phyloP scores from a whole-genome alignment of 1,284 basidiomycete genomes.

The Pterulicium gracile region DNA sequence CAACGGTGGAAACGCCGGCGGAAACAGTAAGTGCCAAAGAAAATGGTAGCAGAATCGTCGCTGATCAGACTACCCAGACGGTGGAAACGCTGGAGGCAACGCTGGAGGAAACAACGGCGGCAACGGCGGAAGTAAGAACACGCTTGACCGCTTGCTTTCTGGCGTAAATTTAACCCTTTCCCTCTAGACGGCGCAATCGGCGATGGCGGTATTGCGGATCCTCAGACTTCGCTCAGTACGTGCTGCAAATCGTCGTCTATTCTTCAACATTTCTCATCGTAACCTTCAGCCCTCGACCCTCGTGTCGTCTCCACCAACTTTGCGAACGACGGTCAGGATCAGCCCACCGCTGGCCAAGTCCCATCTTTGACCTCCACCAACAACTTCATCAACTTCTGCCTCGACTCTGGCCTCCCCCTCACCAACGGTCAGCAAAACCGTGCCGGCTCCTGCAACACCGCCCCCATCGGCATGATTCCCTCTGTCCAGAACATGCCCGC shows the following conservation, averaged over 20 bases:
- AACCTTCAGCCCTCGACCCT: conserved; percentile 31
- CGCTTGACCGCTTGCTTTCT: no score
- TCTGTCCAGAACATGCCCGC: conserved; percentile 37
- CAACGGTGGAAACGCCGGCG: no score
- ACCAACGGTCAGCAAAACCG: conserved; percentile 35
- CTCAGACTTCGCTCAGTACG: conserved; percentile 28
- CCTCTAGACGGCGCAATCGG: conserved; percentile 4
- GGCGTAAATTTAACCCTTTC: no score
- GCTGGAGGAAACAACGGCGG: no score
- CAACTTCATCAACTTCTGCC: conserved; percentile 44
- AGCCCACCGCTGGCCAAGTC: conserved; percentile 22
- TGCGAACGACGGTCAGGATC: conserved; percentile 31
- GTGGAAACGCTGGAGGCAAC: no score
- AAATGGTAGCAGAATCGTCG: no score
- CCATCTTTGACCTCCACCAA: conserved; percentile 32
- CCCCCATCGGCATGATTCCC: conserved; percentile 44
- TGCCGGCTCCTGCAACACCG: conserved; percentile 49
- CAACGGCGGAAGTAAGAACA: no score
- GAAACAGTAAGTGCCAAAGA: no score
- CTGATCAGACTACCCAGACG: no score
- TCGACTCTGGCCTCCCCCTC: conserved; percentile 22
- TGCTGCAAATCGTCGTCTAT: conserved; percentile 3
- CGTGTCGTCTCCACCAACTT: conserved; percentile 34
- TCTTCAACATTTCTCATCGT: no score
- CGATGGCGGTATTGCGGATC: conserved; percentile 16